Evolutionary conservation across 345 rosid species (phyloP).

Genomic region (Salix viminalis): DNA sequence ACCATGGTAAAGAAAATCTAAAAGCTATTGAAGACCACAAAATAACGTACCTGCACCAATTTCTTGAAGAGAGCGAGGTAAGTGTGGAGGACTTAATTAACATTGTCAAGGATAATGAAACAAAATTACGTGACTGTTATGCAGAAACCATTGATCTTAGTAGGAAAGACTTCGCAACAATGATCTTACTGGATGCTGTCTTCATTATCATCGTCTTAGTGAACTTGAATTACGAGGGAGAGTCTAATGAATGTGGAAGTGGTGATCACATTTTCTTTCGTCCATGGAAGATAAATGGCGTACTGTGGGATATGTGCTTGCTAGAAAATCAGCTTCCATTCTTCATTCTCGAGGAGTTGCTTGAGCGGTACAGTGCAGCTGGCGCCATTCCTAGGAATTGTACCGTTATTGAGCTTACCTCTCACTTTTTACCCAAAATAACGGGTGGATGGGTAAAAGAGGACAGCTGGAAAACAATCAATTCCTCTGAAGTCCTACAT

Average conservation of each 20-base stretch:
- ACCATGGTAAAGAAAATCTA: not conserved
- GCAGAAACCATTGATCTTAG: not conserved
- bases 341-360: too few species aligned
- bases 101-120: not conserved
- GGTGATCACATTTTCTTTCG: too few species aligned
- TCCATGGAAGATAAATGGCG: too few species aligned
- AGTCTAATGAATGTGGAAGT: not conserved
- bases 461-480: not conserved
- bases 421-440: rapidly evolving
- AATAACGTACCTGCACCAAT: not conserved
- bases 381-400: too few species aligned
- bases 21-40: slow-evolving; percentile 9
- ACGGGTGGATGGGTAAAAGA: not conserved
- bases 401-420: too few species aligned
- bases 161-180: not conserved
- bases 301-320: too few species aligned
- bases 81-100: not conserved
- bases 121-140: not conserved
- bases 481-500: not conserved
- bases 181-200: slow-evolving; percentile 5
- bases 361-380: too few species aligned
- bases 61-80: not conserved
- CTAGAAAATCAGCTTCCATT: too few species aligned
- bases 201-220: too few species aligned
- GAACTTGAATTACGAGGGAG: too few species aligned